Evolutionary conservation across 768 basidiomycete genomes (phyloP).

Genomic region (Goffeauzyma gilvescens): DNA sequence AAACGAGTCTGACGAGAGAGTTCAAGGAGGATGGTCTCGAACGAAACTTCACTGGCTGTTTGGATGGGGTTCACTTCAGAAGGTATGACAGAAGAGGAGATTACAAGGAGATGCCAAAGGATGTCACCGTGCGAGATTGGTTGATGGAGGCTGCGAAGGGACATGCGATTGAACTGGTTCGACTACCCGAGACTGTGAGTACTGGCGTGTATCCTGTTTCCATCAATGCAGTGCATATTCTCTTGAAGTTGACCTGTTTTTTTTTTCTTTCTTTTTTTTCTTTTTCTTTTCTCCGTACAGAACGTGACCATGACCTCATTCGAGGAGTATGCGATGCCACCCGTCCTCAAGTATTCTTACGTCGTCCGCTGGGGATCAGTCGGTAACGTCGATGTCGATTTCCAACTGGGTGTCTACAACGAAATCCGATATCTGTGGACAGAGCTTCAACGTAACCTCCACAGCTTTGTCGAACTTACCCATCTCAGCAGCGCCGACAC

Average conservation of each 20-base stretch:
- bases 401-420: slow-evolving; percentile 7
- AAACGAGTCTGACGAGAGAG: slow-evolving; percentile 15
- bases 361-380: neutral
- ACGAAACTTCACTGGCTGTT: too few species aligned
- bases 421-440: slow-evolving; percentile 3
- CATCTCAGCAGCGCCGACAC: too few species aligned
- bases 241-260: neutral
- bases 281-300: too few species aligned
- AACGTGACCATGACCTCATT: slow-evolving; percentile 7
- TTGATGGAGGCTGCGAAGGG: neutral
- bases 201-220: neutral
- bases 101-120: neutral
- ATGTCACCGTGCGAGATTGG: slow-evolving; percentile 3
- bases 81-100: neutral
- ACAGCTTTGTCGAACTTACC: too few species aligned
- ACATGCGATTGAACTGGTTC: slow-evolving; percentile 1
- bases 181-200: slow-evolving; percentile 8
- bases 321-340: neutral
- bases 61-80: neutral
- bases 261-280: neutral
- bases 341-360: slow-evolving; percentile 6
- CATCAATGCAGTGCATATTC: neutral
- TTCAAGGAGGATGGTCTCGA: too few species aligned
- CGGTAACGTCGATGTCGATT: slow-evolving; percentile 7
- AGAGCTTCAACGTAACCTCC: too few species aligned